Evolutionary conservation across 768 basidiomycete genomes (phyloP), one percentile per base, ranked within the genome.

Genomic region (Chalciporus sphaerocephalus): DNA sequence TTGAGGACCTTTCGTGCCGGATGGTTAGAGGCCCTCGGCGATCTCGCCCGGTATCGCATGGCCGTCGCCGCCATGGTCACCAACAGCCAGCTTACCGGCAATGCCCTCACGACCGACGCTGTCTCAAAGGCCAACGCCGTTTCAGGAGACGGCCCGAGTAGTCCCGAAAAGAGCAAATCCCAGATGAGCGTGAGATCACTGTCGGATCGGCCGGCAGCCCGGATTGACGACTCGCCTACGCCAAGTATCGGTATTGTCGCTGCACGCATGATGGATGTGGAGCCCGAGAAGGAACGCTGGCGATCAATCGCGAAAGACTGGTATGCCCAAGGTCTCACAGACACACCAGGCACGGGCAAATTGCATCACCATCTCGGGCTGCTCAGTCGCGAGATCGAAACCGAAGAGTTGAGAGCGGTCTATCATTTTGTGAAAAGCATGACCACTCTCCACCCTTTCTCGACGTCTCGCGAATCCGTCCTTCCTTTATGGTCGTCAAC

Each of bases 381-480:
- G 51, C 74, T 99, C 35, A 87, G 87, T 55, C 76, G 89, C 20
- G 92, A 95, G 61, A 81, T 79, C 17, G 85, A 87, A 50, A 78
- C 77, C 2, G 87, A 96, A 54, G 93, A 95, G 51, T 64, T 92
- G 15, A 74, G 87, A 9, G 85, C 84, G 0, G 76, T 96, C 5
- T 97, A 99, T 60, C 96, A 99, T 61, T 97, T 94, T 53, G 79
- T 83, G 7, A 96, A 96, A 69, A 95, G 95, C 63, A 81, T 99
- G 77, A 90, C 88, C n/a, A 83, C 92, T 7, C 73, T 89, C 0
- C 92, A 94, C 58, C 86, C 92, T 0, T 97, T 92, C 66, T 65
- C 76, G 12, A 88, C 86, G 0, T 91, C 94, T 11, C 86, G 92
- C 15, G 95, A 97, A 68, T 89, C 92, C 0, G 74, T 97, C 11